Evolutionary conservation across 2,329 filamentous ascomycete genomes (phyloP), one percentile per base, ranked within the genome.

Genomic region (Calonectria pauciramosa): DNA sequence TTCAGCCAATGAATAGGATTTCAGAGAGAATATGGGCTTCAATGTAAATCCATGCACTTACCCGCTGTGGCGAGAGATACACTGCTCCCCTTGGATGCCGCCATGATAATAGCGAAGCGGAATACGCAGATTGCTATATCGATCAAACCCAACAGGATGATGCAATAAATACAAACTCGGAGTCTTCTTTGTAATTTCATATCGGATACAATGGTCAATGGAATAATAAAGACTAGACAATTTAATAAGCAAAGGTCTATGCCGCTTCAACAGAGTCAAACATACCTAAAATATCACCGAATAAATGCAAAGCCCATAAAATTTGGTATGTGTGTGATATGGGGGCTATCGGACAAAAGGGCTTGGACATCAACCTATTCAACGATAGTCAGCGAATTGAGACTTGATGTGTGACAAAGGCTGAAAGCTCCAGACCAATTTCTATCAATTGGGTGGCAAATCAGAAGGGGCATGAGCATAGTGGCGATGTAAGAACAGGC

Each of bases 301-400:
- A 26, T 13, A 78, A 78, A 10, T 78, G 73, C 0, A 78, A 52
- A 4, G 67, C 71, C 76, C 76, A 78, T 0, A 64, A 18, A 2
- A 30, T 28, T 26, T 76, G 0, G 49, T 51, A 8, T n/a, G 71
- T 26, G 10, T 18, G 34, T 20, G 28, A 14, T 4, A 47, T 14
- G 3, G 20, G 23, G 3, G 3, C 13, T 20, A 28, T 23, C 4
- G 34, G 14, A 26, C 52, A 69, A 26, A 2, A 30, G 14, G 23
- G 18, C 4, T 44, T 59, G 7, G n/a, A 13, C n/a, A 18, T 32
- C 49, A 9, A 8, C 59, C 36, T 69, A 13, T 13, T 23, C 1
- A 11, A n/a, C n/a, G n/a, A n/a, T n/a, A n/a, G n/a, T n/a, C n/a
- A n/a, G n/a, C n/a, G n/a, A n/a, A n/a, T n/a, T n/a, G n/a, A n/a